phyloP scores from a whole-genome alignment of 2,329 filamentous ascomycete genomes.

The Sporothrix inflata region DNA sequence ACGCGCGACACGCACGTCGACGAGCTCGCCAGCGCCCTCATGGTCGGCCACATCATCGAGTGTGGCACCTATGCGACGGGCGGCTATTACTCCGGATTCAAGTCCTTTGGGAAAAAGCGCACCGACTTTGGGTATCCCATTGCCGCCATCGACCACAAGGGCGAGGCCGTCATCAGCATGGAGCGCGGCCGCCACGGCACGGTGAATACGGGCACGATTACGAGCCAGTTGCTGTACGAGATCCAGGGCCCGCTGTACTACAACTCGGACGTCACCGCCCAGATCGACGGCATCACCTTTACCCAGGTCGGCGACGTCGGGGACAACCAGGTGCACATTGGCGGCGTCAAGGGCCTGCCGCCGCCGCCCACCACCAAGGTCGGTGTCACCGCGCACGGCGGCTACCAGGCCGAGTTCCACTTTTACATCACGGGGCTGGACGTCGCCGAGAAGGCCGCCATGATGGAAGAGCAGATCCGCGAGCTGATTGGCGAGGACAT shows the following conservation, averaged over 20 bases:
- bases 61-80: constrained; percentile 52
- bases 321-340: constrained; percentile 40
- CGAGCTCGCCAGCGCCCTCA: constrained; percentile 47
- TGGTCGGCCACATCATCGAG: constrained; percentile 51
- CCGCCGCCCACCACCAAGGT: constrained; percentile 42
- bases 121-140: constrained; percentile 53
- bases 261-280: constrained; percentile 42
- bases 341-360: constrained; percentile 41
- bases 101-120: constrained; percentile 47
- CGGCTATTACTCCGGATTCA: constrained; percentile 52
- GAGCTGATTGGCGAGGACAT: constrained; percentile 29
- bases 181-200: constrained; percentile 36
- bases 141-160: constrained; percentile 52
- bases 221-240: constrained; percentile 43
- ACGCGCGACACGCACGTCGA: constrained; percentile 46
- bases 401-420: constrained; percentile 37
- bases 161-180: constrained; percentile 39
- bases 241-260: constrained; percentile 46
- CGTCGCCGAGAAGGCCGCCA: constrained; percentile 34
- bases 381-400: constrained; percentile 34
- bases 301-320: constrained; percentile 46
- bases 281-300: constrained; percentile 45
- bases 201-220: constrained; percentile 33
- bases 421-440: constrained; percentile 35
- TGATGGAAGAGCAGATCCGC: constrained; percentile 35